These are phyloP conservation scores for Phylloporus sp. DNA, from an alignment of 768 basidiomycete species.

Conservation along the genomic window DNA sequence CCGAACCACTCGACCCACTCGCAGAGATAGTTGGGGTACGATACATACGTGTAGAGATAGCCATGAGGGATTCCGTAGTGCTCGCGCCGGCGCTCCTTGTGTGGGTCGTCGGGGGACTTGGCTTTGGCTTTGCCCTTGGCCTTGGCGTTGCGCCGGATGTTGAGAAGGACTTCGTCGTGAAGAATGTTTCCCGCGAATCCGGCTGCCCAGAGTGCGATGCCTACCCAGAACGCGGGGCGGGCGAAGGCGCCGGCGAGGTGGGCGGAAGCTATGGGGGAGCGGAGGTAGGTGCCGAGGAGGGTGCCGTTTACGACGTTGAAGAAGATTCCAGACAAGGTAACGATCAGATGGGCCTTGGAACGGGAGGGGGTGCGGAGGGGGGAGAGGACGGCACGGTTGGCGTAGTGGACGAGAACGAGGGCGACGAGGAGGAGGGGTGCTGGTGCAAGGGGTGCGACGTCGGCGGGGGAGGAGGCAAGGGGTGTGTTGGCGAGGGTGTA, in stretches of 20 bases:
- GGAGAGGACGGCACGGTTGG: slow-evolving; percentile 75
- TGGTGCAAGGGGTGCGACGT: slow-evolving; percentile 28
- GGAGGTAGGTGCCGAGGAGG: slow-evolving; percentile 65
- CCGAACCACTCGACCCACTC: slow-evolving; percentile 96
- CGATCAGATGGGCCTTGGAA: slow-evolving; percentile 65
- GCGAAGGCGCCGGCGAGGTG: slow-evolving; percentile 35
- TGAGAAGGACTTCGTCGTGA: slow-evolving; percentile 87
- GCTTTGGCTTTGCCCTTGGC: slow-evolving; percentile 30
- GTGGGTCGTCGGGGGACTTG: slow-evolving; percentile 25
- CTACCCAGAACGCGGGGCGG: slow-evolving; percentile 53
- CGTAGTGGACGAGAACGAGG: slow-evolving; percentile 72
- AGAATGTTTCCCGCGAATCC: slow-evolving; percentile 78
- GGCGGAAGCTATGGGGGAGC: slow-evolving; percentile 46
- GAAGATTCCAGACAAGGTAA: slow-evolving; percentile 46
- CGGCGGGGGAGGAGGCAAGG: slow-evolving; percentile 34
- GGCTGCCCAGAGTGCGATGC: slow-evolving; percentile 58
- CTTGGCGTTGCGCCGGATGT: slow-evolving; percentile 65
- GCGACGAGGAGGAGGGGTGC: slow-evolving; percentile 48
- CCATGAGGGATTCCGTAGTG: slow-evolving; percentile 82
- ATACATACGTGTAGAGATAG: slow-evolving; percentile 68
- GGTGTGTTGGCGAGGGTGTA: slow-evolving; percentile 46
- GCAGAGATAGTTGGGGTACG: slow-evolving; percentile 91
- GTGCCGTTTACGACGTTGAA: slow-evolving; percentile 76
- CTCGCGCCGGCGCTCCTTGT: slow-evolving; percentile 30
- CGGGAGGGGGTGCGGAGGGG: slow-evolving; percentile 78